These are phyloP conservation scores for Quercus variabilis DNA, from an alignment of 306 rosid species.

Conservation along the genomic window DNA sequence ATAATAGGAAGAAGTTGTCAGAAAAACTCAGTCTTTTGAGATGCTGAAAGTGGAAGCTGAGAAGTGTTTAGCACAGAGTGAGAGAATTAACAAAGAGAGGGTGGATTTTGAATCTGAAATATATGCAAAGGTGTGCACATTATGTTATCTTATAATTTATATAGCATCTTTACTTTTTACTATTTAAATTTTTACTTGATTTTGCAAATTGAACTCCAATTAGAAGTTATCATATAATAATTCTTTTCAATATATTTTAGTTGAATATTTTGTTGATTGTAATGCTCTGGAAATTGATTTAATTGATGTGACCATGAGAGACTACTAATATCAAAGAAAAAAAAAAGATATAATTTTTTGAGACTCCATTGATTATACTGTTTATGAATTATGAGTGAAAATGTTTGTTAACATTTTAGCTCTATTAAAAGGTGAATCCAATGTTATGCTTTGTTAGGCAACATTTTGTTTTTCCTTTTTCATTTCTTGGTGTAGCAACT, in stretches of 20 bases:
- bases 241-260: background rate
- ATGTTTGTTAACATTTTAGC: too few relatives aligned
- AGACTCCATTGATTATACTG: background rate
- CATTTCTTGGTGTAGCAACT: too few relatives aligned
- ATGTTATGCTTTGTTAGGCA: too few relatives aligned
- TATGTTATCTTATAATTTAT: too few relatives aligned
- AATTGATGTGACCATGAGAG: background rate
- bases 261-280: background rate
- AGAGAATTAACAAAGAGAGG: conserved; percentile 61
- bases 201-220: background rate
- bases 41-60: conserved; percentile 81
- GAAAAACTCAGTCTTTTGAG: conserved; percentile 61
- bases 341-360: too few relatives aligned
- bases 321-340: too few relatives aligned
- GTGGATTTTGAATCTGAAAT: too few relatives aligned
- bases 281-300: background rate
- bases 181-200: too few relatives aligned
- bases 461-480: too few relatives aligned
- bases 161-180: too few relatives aligned
- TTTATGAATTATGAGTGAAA: background rate
- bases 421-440: too few relatives aligned
- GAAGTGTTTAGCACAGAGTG: conserved; percentile 74
- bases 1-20: conserved; percentile 80
- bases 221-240: background rate
- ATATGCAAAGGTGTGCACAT: too few relatives aligned